Evolutionary conservation across 495 filamentous ascomycete genomes (phyloP).

Genomic region (Neurospora sp.): DNA sequence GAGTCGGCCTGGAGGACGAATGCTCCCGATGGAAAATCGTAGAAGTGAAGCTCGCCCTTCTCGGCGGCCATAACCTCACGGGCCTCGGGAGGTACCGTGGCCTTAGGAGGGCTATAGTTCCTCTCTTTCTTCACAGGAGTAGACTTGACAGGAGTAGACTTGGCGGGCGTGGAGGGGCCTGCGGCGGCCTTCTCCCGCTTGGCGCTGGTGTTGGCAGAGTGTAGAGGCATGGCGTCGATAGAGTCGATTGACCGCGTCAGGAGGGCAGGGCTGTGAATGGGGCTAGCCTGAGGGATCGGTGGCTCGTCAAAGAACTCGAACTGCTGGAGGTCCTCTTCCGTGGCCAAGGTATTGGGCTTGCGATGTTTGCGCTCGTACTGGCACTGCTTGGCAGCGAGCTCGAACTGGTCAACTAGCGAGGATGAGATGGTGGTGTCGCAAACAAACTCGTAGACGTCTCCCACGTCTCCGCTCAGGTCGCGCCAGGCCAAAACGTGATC

Average conservation of each 20-base stretch:
- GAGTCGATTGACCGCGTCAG: conserved; percentile 38
- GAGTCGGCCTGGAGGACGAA: conserved; percentile 73
- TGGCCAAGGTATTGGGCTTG: conserved; percentile 66
- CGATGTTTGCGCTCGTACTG: conserved; percentile 95
- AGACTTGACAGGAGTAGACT: conserved; percentile 9
- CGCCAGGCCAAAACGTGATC: conserved; percentile 87
- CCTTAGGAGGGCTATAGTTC: conserved; percentile 30
- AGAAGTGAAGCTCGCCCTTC: conserved; percentile 79
- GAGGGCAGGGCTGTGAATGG: conserved; percentile 51
- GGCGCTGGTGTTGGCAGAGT: conserved; percentile 20
- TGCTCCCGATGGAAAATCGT: conserved; percentile 73
- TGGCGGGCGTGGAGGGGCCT: conserved; percentile 10
- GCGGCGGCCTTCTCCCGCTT: conserved; percentile 21
- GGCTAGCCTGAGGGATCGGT: conserved; percentile 75
- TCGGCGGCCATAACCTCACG: conserved; percentile 67
- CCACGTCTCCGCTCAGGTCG: conserved; percentile 84
- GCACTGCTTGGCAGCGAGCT: conserved; percentile 77
- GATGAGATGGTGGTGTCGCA: conserved; percentile 66
- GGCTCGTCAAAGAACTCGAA: conserved; percentile 74
- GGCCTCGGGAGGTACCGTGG: conserved; percentile 53
- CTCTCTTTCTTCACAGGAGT: conserved; percentile 18
- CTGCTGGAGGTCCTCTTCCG: conserved; percentile 65
- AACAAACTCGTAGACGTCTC: conserved; percentile 93
- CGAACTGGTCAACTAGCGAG: conserved; percentile 68
- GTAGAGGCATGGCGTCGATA: conserved; percentile 35